phyloP scores from a whole-genome alignment of 2,329 filamentous ascomycete genomes.

The Phialophora chinensis region DNA sequence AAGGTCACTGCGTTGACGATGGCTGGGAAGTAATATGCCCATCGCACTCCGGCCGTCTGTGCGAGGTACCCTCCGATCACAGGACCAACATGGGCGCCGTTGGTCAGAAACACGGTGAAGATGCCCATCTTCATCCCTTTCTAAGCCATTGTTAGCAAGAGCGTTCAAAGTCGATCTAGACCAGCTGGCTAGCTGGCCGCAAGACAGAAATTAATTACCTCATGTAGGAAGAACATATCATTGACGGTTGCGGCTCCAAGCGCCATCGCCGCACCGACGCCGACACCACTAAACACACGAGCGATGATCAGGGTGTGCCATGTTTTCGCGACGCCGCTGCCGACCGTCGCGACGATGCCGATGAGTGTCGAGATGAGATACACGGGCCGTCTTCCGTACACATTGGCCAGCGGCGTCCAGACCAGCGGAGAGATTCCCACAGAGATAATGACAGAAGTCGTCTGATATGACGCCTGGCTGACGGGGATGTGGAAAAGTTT shows the following conservation, averaged over 20 bases:
- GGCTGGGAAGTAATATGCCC: constrained; percentile 29
- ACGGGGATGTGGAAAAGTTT: constrained; percentile 42
- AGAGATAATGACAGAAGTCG: constrained; percentile 35
- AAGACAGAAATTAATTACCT: not conserved
- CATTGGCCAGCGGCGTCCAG: constrained; percentile 43
- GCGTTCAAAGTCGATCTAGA: not conserved
- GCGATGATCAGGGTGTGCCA: constrained; percentile 15
- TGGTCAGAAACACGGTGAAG: constrained; percentile 18
- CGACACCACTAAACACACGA: constrained; percentile 18
- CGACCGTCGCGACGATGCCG: constrained; percentile 40
- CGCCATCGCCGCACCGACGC: constrained; percentile 20
- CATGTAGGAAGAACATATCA: constrained; percentile 25
- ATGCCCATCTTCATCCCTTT: constrained; percentile 21
- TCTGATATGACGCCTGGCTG: constrained; percentile 42
- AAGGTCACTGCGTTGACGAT: constrained; percentile 29
- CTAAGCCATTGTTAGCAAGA: not conserved
- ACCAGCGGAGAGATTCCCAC: constrained; percentile 39
- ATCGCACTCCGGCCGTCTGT: constrained; percentile 31
- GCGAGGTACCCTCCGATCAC: constrained; percentile 34
- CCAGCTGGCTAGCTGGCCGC: too few relatives aligned
- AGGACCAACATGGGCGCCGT: constrained; percentile 20
- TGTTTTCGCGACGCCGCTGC: constrained; percentile 15
- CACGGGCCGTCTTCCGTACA: constrained; percentile 45
- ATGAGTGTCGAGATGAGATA: constrained; percentile 43
- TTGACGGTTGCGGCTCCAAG: constrained; percentile 23